Evolutionary conservation across 2,329 filamentous ascomycete species (phyloP).

Genomic region (Ophiostoma perfectum): DNA sequence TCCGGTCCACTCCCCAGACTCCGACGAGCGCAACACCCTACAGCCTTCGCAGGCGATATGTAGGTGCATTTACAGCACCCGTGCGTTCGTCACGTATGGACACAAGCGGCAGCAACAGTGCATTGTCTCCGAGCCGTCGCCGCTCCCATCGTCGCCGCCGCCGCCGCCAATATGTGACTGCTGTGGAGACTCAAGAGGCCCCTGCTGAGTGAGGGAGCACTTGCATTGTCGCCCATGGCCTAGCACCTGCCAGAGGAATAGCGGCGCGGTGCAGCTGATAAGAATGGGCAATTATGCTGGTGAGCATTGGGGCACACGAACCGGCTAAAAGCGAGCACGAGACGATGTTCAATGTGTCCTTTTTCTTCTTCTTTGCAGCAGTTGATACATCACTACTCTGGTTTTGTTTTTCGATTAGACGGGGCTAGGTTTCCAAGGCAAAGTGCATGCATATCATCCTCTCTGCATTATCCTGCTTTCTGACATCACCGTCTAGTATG

Average conservation of each 20-base stretch:
- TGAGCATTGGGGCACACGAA: too few relatives aligned
- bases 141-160: not conserved
- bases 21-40: not conserved
- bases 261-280: too few relatives aligned
- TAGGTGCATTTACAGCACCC: not conserved
- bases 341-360: not conserved
- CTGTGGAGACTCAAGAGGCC: not conserved
- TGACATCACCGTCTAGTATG: not conserved
- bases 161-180: slow-evolving; percentile 1
- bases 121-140: not conserved
- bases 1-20: not conserved
- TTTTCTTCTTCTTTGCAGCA: not conserved
- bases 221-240: not conserved
- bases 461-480: not conserved
- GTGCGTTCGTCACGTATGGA: not conserved
- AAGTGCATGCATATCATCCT: slow-evolving; percentile 6
- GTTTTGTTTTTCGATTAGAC: not conserved
- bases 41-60: not conserved
- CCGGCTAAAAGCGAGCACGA: not conserved
- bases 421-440: slow-evolving; percentile 1
- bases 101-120: not conserved
- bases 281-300: too few relatives aligned
- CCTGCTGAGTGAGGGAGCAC: not conserved
- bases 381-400: too few relatives aligned
- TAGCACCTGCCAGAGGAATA: too few relatives aligned